phyloP scores from a whole-genome alignment of 345 rosid genomes.

The Nasturtium officinale region DNA sequence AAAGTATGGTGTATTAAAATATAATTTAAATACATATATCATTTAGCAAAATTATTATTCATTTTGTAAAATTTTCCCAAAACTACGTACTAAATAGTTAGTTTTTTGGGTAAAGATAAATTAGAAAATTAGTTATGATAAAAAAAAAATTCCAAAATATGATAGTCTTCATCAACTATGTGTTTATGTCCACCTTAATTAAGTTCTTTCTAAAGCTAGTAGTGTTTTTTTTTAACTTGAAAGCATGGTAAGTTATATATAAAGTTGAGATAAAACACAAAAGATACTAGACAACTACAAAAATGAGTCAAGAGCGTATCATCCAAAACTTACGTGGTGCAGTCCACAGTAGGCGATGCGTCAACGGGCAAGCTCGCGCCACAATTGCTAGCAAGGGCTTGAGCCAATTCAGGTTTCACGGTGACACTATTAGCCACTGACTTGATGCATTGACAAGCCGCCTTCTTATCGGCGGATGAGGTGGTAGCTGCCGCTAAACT shows the following conservation, averaged over 20 bases:
- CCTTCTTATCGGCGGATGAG: conserved; percentile 57
- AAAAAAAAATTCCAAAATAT: no score
- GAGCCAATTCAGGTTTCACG: conserved; percentile 57
- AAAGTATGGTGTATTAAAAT: background rate
- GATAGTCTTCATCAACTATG: background rate
- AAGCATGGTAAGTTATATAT: background rate
- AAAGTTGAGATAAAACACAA: background rate
- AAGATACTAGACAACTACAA: conserved; percentile 8
- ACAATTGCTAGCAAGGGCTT: conserved; percentile 64
- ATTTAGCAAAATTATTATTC: background rate
- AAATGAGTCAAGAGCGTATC: conserved; percentile 3
- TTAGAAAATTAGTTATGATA: background rate
- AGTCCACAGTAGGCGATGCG: conserved; percentile 62
- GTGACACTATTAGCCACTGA: conserved; percentile 55
- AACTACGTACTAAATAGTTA: background rate
- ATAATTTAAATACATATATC: background rate
- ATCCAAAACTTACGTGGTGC: conserved; percentile 54
- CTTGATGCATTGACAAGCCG: conserved; percentile 73
- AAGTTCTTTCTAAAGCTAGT: background rate
- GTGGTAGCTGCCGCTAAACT: conserved; percentile 55
- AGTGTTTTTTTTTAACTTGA: background rate
- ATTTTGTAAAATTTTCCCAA: background rate
- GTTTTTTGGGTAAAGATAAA: background rate
- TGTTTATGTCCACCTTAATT: background rate
- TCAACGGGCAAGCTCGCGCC: conserved; percentile 54